A percentile compares a stretch with the other conserved stretches of the same genome.
These are phyloP conservation scores for Aspergillus wentii DNA, from an alignment of 495 filamentous ascomycete genomes.

Conservation along the genomic window DNA sequence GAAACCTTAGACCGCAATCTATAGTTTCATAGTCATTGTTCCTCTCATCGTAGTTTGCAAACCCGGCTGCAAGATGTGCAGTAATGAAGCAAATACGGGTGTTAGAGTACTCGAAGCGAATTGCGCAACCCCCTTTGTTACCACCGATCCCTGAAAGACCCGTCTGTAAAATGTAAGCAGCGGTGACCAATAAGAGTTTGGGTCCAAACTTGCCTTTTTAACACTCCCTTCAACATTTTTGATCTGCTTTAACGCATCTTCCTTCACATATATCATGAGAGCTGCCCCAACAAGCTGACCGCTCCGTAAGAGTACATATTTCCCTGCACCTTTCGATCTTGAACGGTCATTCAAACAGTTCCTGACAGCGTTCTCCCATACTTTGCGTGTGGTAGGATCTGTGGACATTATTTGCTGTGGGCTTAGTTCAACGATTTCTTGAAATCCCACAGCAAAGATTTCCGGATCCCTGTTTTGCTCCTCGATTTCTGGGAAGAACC, in stretches of 20 bases:
- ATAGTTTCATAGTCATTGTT: constrained; percentile 93
- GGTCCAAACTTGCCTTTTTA: constrained; percentile 60
- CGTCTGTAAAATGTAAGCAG: constrained; percentile 47
- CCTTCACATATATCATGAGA: constrained; percentile 82
- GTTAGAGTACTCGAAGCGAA: constrained; percentile 91
- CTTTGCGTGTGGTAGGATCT: constrained; percentile 76
- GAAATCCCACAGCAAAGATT: constrained; percentile 86
- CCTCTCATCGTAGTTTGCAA: constrained; percentile 94
- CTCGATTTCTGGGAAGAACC: constrained; percentile 66
- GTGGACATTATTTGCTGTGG: constrained; percentile 99
- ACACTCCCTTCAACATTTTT: constrained; percentile 95
- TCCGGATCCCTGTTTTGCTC: constrained; percentile 25
- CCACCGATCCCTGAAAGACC: constrained; percentile 96
- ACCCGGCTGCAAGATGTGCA: constrained; percentile 93
- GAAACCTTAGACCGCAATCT: constrained; percentile 79
- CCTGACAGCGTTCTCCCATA: constrained; percentile 81
- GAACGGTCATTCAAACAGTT: constrained; percentile 68
- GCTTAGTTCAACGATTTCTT: constrained; percentile 94
- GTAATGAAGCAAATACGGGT: constrained; percentile 94
- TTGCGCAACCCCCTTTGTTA: constrained; percentile 97
- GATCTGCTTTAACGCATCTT: constrained; percentile 68
- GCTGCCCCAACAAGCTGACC: constrained; percentile 95
- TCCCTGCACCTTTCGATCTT: constrained; percentile 54
- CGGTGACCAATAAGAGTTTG: not conserved
- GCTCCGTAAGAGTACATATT: constrained; percentile 84